Conservation (phyloP, 768 basidiomycete genomes). For the Lanmaoa rubissima region DNA sequence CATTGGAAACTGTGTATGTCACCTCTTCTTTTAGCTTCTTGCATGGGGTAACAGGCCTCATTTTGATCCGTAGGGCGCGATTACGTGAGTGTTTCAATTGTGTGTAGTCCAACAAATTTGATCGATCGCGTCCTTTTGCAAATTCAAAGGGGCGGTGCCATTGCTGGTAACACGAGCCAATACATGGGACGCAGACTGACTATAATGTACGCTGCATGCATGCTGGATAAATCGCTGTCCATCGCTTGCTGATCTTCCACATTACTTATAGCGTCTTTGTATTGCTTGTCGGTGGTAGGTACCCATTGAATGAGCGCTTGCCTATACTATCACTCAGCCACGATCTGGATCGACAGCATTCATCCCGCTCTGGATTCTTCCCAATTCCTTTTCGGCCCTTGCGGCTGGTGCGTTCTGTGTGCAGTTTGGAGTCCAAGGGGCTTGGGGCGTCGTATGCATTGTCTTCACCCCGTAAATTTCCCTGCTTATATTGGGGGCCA, state of each 20-base stretch:
- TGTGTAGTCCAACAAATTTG: conserved; percentile 5
- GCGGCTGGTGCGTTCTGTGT: conserved; percentile 84
- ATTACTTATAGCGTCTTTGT: conserved; percentile 19
- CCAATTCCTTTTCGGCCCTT: conserved; percentile 62
- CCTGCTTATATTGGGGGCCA: conserved; percentile 6
- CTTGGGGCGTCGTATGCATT: conserved; percentile 76
- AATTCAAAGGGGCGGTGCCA: conserved; percentile 52
- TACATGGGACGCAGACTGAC: conserved; percentile 82
- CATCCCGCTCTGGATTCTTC: conserved; percentile 86
- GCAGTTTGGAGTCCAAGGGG: conserved; percentile 87
- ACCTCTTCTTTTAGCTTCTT: neutral
- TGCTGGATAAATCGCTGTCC: neutral
- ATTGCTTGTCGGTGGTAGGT: conserved; percentile 28
- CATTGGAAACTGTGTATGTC: conserved; percentile 65
- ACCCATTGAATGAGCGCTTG: neutral
- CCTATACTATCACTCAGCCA: neutral
- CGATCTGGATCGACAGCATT: conserved; percentile 33
- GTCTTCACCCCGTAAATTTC: neutral
- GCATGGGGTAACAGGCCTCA: neutral
- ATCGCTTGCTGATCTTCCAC: neutral
- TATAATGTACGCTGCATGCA: conserved; percentile 43
- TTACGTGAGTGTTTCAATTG: conserved; percentile 34
- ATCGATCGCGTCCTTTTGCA: neutral
- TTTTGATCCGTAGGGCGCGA: conserved; percentile 37
- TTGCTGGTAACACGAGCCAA: conserved; percentile 74